A percentile compares a stretch with the other conserved stretches of the same genome.
Conservation (phyloP, 2,329 filamentous ascomycete species). For the Talaromyces sp. region DNA sequence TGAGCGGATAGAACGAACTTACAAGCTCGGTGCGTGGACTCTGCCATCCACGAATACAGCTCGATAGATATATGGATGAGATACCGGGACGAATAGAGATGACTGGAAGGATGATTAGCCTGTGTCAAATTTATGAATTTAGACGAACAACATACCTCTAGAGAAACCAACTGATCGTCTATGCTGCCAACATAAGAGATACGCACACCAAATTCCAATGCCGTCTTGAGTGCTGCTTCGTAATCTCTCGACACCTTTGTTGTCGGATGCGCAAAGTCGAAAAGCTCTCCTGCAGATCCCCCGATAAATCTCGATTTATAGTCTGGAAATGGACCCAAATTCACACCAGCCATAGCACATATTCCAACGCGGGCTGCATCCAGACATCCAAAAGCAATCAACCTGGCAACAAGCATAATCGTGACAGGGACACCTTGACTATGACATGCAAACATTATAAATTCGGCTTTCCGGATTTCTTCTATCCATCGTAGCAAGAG, state of each 20-base stretch:
- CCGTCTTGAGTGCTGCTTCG: constrained; percentile 69
- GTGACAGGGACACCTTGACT: constrained; percentile 94
- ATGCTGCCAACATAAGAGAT: constrained; percentile 91
- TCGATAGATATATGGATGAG: constrained; percentile 89
- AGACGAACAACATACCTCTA: constrained; percentile 64
- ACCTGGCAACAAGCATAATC: constrained; percentile 86
- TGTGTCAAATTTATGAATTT: constrained; percentile 17
- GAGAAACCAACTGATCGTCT: constrained; percentile 90
- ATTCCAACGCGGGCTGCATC: constrained; percentile 75
- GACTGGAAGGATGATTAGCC: constrained; percentile 52
- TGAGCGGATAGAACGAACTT: constrained; percentile 27
- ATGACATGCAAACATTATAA: constrained; percentile 89
- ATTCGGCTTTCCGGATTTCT: constrained; percentile 79
- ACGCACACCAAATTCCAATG: constrained; percentile 74
- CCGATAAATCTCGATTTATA: constrained; percentile 88
- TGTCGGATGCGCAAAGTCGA: constrained; percentile 82
- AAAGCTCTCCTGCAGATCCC: constrained; percentile 88
- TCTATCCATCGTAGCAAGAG: constrained; percentile 93
- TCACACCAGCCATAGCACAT: constrained; percentile 88
- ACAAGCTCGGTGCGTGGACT: constrained; percentile 88
- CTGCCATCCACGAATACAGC: constrained; percentile 95
- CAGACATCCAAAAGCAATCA: constrained; percentile 86
- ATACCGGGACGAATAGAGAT: constrained; percentile 78
- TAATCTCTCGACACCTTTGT: constrained; percentile 83
- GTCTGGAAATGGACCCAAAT: constrained; percentile 86